Base-by-base conservation (phyloP, 305 asterid species). In the Fraxinus dipetala region DNA sequence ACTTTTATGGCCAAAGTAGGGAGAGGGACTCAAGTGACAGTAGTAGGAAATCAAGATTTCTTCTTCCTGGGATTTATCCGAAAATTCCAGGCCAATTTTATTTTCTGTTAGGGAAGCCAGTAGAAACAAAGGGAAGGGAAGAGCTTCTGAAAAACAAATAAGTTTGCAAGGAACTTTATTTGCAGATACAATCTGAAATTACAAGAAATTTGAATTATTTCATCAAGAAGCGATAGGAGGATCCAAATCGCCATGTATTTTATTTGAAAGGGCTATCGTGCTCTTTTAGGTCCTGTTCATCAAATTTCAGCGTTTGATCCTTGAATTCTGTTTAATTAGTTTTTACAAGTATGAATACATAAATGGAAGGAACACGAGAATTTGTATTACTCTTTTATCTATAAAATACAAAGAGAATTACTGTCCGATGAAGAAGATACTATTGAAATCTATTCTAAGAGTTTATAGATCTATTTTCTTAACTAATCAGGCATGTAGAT, bases 1-100 rank as follows among this genome's bases (percentile, higher is more conserved):
- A 35, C 65, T 14, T 70, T 13, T 0, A 61, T 76, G 20, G 32
- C 40, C 2, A 83, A 14, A 78, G 74, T 83, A 28, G 84, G 90
- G 84, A 45, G 5, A 4, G 81, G 85, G 30, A 35, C 4, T 14
- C 69, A 80, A 73, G 26, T 72, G 36, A 82, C 82, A 63, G 91
- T 85, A 31, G 77, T 80, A 1, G 76, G 84, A 0, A 82, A 87
- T 28, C 91, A 84, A 85, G 80, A 79, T 35, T 56, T 85, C 35
- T 80, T 56, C 11, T 85, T 5, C 92, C 95, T 0, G 86, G 83
- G 0, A 7, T 86, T 38, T 74, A 70, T 10, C 88, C 88, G 0
- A 91, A 91, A 63, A 14, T 87, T 30, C 93, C 93, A 0, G 93
- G 93, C 8, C 78, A 90, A 6, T 63, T 87, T 10, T 91, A 91